Evolutionary conservation across 129 eudicot genomes (phyloP).

Genomic region (Scalesia atractyloides): DNA sequence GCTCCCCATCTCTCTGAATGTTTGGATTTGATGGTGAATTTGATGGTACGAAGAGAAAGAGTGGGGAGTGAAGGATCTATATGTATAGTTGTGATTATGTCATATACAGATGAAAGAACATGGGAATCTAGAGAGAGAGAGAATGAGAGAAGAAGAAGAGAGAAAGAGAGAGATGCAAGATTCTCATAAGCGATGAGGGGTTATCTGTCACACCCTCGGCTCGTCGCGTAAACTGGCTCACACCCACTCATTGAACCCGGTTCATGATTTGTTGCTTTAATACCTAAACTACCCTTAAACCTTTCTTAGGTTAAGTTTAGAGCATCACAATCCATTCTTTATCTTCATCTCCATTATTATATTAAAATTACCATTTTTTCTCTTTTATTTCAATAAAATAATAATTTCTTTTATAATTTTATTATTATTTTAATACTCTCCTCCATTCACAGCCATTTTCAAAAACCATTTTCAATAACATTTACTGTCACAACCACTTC

Average conservation of each 20-base stretch:
- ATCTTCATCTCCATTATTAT: too few species aligned
- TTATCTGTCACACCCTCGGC: neutral
- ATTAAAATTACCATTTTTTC: too few species aligned
- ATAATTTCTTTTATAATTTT: too few species aligned
- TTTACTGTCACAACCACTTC: too few species aligned
- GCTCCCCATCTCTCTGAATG: conserved; percentile 35
- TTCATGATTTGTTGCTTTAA: neutral
- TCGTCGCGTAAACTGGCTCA: conserved; percentile 6
- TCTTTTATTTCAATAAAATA: too few species aligned
- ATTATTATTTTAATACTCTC: too few species aligned
- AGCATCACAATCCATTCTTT: too few species aligned
- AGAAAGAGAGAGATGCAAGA: neutral
- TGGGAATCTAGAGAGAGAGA: conserved; percentile 35
- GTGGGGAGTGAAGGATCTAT: conserved; percentile 38
- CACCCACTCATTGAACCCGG: neutral
- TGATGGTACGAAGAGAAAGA: conserved; percentile 29
- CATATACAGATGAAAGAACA: conserved; percentile 5
- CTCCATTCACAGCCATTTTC: too few species aligned
- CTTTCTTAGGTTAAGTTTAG: too few species aligned
- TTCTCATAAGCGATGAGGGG: neutral
- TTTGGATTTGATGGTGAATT: neutral
- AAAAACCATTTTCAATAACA: too few species aligned
- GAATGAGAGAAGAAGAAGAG: neutral
- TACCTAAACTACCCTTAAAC: too few species aligned
- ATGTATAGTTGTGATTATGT: conserved; percentile 27